Evolutionary conservation across 768 basidiomycete species (phyloP).

Genomic region (Boletus barrowsii): DNA sequence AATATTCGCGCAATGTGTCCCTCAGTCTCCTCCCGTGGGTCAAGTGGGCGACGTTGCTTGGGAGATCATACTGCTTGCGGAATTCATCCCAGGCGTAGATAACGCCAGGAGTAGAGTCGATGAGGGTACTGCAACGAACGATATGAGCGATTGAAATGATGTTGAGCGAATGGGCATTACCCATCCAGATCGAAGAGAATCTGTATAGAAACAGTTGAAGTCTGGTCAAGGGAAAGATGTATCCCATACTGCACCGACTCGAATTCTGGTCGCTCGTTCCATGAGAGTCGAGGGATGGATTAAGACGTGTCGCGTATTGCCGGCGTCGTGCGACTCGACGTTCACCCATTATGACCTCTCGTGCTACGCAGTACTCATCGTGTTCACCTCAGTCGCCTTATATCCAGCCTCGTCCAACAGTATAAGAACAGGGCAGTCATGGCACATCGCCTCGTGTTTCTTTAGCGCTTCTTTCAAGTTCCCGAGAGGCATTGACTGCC

Average conservation of each 20-base stretch:
- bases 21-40: slow-evolving; percentile 75
- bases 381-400: neutral
- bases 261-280: slow-evolving; percentile 26
- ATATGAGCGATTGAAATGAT: slow-evolving; percentile 4
- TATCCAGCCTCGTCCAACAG: neutral
- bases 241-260: slow-evolving; percentile 51
- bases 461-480: slow-evolving; percentile 6
- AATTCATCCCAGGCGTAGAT: slow-evolving; percentile 73
- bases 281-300: neutral
- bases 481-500: slow-evolving; percentile 27
- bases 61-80: slow-evolving; percentile 54
- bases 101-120: slow-evolving; percentile 86
- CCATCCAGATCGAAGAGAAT: slow-evolving; percentile 72
- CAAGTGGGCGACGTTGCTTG: slow-evolving; percentile 50
- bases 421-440: slow-evolving; percentile 18
- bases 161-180: slow-evolving; percentile 33
- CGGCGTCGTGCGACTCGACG: too few relatives aligned
- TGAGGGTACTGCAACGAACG: slow-evolving; percentile 50
- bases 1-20: slow-evolving; percentile 73
- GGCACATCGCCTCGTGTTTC: neutral
- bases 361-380: too few relatives aligned
- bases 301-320: neutral
- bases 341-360: too few relatives aligned
- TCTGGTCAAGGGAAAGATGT: neutral
- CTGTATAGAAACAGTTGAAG: slow-evolving; percentile 32